Conservation (phyloP, 2,329 filamentous ascomycete species). For the Sordariomycetes sp. region DNA sequence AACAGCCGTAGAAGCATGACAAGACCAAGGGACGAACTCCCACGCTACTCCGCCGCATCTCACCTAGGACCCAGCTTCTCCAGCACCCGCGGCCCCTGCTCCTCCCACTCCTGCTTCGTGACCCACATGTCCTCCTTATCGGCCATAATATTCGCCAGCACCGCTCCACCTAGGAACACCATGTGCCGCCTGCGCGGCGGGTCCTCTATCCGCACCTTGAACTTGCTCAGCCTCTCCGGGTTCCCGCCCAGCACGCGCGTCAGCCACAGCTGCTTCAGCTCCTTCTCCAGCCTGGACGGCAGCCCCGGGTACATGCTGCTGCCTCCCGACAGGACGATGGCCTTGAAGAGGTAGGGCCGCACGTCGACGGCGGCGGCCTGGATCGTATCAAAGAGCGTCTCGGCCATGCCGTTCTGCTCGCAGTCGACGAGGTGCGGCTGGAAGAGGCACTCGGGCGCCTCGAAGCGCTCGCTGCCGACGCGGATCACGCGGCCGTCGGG, state of each 20-base stretch:
- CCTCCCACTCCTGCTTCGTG: conserved; percentile 91
- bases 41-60: neutral
- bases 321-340: conserved; percentile 90
- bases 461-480: conserved; percentile 93
- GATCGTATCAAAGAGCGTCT: conserved; percentile 98
- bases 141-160: conserved; percentile 96
- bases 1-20: neutral
- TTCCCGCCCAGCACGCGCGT: conserved; percentile 84
- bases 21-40: neutral
- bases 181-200: conserved; percentile 92
- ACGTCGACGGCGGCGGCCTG: conserved; percentile 94
- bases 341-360: conserved; percentile 87
- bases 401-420: conserved; percentile 91
- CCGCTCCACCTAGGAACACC: conserved; percentile 97
- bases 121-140: conserved; percentile 99
- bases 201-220: conserved; percentile 99
- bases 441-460: conserved; percentile 96
- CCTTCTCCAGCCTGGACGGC: conserved; percentile 91
- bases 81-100: conserved; percentile 73
- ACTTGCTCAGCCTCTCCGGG: conserved; percentile 91
- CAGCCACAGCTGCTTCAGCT: conserved; percentile 97
- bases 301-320: conserved; percentile 99
- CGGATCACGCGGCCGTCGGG: conserved; percentile 94
- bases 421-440: conserved; percentile 97
- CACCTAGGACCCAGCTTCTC: conserved; percentile 90